Percentiles rank a stretch among this genome's conserved stretches.
These are phyloP conservation scores for Pseudozyma sp. DNA, from an alignment of 1,284 basidiomycete species.

Conservation along the genomic window DNA sequence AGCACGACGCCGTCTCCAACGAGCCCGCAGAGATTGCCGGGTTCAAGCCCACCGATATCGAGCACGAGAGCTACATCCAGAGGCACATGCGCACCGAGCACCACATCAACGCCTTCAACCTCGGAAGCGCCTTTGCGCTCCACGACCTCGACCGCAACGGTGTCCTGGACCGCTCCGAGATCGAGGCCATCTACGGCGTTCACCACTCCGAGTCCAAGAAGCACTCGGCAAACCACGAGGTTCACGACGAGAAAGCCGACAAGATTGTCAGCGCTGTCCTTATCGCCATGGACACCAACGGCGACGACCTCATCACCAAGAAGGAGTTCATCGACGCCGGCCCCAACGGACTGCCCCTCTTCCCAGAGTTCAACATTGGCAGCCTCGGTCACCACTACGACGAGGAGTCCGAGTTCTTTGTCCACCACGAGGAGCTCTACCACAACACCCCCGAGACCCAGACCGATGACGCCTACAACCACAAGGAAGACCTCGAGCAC, in stretches of 20 bases:
- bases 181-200: constrained; percentile 77
- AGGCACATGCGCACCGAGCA: constrained; percentile 68
- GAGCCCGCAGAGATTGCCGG: constrained; percentile 49
- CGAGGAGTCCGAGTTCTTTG: constrained; percentile 68
- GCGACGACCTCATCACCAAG: constrained; percentile 81
- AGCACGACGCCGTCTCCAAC: constrained; percentile 36
- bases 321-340: constrained; percentile 86
- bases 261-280: constrained; percentile 83
- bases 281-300: constrained; percentile 79
- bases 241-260: constrained; percentile 86
- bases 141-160: constrained; percentile 84
- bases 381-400: constrained; percentile 88
- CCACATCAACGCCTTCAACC: constrained; percentile 69
- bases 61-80: constrained; percentile 65
- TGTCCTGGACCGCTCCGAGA: constrained; percentile 69
- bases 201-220: constrained; percentile 93
- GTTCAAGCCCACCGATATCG: constrained; percentile 44
- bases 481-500: constrained; percentile 81
- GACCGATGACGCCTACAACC: constrained; percentile 91
- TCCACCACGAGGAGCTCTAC: constrained; percentile 77
- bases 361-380: constrained; percentile 73
- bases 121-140: constrained; percentile 75
- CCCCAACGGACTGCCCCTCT: constrained; percentile 81
- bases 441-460: constrained; percentile 96
- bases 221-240: constrained; percentile 81